Evolutionary conservation across 164 flowering plant genomes (phyloP).

Genomic region (Nymphaea thermarum): DNA sequence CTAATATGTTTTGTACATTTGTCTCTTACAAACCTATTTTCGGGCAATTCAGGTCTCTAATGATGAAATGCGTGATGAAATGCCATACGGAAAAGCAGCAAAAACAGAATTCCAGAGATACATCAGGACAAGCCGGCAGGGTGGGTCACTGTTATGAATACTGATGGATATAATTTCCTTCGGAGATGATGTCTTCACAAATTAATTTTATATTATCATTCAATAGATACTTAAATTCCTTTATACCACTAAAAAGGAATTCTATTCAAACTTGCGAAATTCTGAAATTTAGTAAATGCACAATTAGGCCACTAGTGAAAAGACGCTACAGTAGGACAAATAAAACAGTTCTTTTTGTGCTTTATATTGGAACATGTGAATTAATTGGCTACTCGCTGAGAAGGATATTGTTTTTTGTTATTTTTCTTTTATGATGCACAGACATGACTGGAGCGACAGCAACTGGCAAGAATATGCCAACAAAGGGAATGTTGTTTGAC

Average conservation of each 20-base stretch:
- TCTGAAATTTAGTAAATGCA: background rate
- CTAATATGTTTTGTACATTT: too few relatives aligned
- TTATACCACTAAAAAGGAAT: background rate
- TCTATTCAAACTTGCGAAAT: too few relatives aligned
- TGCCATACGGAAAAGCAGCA: constrained; percentile 35
- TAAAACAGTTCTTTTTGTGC: too few relatives aligned
- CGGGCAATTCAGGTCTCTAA: constrained; percentile 38
- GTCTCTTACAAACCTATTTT: too few relatives aligned
- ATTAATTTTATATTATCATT: background rate
- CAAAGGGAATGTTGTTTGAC: constrained; percentile 27
- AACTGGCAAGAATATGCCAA: background rate
- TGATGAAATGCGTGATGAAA: constrained; percentile 46
- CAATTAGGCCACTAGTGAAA: background rate
- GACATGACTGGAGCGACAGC: background rate
- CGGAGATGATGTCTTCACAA: background rate
- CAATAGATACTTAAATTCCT: background rate
- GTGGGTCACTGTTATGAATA: constrained; percentile 18
- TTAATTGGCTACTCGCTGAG: background rate
- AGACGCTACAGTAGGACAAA: too few relatives aligned
- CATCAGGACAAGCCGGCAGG: constrained; percentile 39
- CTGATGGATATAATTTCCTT: too few relatives aligned
- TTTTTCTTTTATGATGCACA: too few relatives aligned
- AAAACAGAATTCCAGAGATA: constrained; percentile 47
- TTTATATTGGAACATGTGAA: background rate
- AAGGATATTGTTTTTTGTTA: background rate